These are phyloP conservation scores for Phytopythium litorale DNA, from an alignment of 352 stramenopile genomes.

Conservation along the genomic window DNA sequence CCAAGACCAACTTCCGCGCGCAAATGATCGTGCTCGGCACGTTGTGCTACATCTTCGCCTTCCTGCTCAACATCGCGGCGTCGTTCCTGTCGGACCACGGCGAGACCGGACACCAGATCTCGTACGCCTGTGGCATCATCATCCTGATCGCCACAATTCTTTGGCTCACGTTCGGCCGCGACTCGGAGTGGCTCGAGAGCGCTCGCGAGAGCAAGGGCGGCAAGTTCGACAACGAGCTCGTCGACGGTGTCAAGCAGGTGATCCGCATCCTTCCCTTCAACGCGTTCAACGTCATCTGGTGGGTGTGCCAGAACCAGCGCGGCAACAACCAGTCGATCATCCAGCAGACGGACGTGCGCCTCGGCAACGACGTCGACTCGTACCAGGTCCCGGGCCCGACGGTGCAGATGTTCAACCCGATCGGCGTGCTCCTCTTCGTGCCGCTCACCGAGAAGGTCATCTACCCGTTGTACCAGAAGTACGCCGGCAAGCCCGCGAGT, in stretches of 20 bases:
- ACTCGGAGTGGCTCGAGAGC: slow-evolving; percentile 35
- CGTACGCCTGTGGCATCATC: slow-evolving; percentile 30
- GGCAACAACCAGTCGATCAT: slow-evolving; percentile 62
- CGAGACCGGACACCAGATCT: slow-evolving; percentile 27
- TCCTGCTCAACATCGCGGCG: slow-evolving; percentile 42
- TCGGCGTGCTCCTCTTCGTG: slow-evolving; percentile 29
- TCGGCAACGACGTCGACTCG: slow-evolving; percentile 17
- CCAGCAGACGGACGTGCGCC: slow-evolving; percentile 49
- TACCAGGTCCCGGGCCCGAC: slow-evolving; percentile 40
- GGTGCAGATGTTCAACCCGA: slow-evolving; percentile 36
- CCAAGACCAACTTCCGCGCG: slow-evolving; percentile 17
- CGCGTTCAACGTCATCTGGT: slow-evolving; percentile 48
- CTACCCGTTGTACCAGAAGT: slow-evolving; percentile 32
- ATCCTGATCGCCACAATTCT: slow-evolving; percentile 28
- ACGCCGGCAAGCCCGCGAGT: slow-evolving; percentile 25
- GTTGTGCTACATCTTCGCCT: slow-evolving; percentile 22
- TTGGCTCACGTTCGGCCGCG: slow-evolving; percentile 35
- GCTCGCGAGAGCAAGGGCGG: slow-evolving; percentile 32
- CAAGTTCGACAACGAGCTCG: slow-evolving; percentile 23
- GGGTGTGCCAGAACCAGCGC: slow-evolving; percentile 46
- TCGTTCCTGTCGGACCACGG: slow-evolving; percentile 38
- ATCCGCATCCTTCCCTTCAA: slow-evolving; percentile 42
- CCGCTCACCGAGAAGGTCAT: slow-evolving; percentile 28
- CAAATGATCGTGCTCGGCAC: slow-evolving; percentile 26
- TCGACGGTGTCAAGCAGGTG: slow-evolving; percentile 45